Evolutionary conservation across 176 grass and related monocot species (phyloP).

Genomic region (Pharus latifolius): DNA sequence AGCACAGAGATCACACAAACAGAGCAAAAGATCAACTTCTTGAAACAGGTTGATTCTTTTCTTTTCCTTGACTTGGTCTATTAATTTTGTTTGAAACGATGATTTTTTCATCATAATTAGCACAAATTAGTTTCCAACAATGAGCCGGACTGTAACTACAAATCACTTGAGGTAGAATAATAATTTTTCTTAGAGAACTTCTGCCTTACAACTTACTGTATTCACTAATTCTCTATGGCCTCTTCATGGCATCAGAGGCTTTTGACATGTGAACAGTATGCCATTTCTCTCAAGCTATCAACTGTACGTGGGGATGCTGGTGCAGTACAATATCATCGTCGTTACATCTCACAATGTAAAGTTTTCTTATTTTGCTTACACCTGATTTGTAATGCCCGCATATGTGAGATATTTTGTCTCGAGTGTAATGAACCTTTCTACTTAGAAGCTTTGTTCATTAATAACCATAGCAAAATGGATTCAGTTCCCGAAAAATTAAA

Average conservation of each 20-base stretch:
- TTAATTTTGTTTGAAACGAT: not conserved
- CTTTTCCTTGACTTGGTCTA: not conserved
- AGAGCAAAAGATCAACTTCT: constrained; percentile 55
- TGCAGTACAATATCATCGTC: constrained; percentile 39
- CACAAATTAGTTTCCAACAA: not conserved
- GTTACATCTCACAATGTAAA: constrained; percentile 59
- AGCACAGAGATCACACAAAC: constrained; percentile 32
- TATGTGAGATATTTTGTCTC: not conserved
- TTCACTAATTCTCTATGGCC: not conserved
- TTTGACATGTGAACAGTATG: constrained; percentile 73
- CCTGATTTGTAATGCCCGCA: not conserved
- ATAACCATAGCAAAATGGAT: no score
- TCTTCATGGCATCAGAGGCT: constrained; percentile 58
- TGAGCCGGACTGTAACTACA: no score
- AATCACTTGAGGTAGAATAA: no score
- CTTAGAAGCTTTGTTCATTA: no score
- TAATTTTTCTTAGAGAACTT: no score
- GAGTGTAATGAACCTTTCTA: no score
- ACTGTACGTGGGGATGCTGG: constrained; percentile 25
- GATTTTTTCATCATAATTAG: not conserved
- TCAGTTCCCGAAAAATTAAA: not conserved
- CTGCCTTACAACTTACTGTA: not conserved
- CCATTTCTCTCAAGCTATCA: constrained; percentile 27
- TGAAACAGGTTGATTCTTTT: constrained; percentile 49
- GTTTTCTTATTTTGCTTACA: constrained; percentile 2